Conservation (phyloP, 1,139 yeast species). For the Diutina ranongensis region DNA sequence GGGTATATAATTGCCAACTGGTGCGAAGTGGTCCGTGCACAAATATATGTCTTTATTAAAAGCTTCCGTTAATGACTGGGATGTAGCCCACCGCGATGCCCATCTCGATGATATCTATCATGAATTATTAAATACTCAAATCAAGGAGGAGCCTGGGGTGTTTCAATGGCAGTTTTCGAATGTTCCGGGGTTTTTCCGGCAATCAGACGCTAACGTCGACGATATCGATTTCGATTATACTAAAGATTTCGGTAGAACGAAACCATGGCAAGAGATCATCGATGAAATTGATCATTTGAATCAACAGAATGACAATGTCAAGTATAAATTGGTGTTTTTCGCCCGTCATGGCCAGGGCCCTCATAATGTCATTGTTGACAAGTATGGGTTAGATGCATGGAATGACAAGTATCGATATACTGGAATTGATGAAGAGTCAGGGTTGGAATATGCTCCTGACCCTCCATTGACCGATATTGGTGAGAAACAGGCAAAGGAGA, state of each 20-base stretch:
- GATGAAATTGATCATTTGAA: slow-evolving; percentile 26
- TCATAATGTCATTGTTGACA: slow-evolving; percentile 22
- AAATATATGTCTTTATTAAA: neutral
- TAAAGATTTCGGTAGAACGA: slow-evolving; percentile 36
- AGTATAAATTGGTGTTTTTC: slow-evolving; percentile 11
- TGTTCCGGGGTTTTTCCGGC: slow-evolving; percentile 11
- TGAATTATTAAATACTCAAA: neutral
- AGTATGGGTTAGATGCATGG: slow-evolving; percentile 18
- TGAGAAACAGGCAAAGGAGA: slow-evolving; percentile 29
- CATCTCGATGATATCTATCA: neutral
- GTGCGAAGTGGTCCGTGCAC: too few relatives aligned
- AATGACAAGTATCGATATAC: slow-evolving; percentile 17
- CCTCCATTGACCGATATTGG: slow-evolving; percentile 55
- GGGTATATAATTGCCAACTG: too few relatives aligned
- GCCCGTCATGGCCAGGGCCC: slow-evolving; percentile 33
- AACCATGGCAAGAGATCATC: slow-evolving; percentile 35
- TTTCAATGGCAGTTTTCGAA: slow-evolving; percentile 12
- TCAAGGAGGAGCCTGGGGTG: neutral
- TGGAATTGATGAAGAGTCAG: slow-evolving; percentile 21
- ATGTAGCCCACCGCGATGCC: slow-evolving; percentile 4
- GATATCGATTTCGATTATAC: slow-evolving; percentile 36
- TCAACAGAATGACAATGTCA: slow-evolving; percentile 18
- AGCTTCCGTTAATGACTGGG: neutral
- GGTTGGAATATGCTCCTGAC: slow-evolving; percentile 56
- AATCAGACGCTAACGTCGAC: slow-evolving; percentile 15